Conservation (phyloP, 371 early-diverging fungal species). For the Haplosporangium sp. region DNA sequence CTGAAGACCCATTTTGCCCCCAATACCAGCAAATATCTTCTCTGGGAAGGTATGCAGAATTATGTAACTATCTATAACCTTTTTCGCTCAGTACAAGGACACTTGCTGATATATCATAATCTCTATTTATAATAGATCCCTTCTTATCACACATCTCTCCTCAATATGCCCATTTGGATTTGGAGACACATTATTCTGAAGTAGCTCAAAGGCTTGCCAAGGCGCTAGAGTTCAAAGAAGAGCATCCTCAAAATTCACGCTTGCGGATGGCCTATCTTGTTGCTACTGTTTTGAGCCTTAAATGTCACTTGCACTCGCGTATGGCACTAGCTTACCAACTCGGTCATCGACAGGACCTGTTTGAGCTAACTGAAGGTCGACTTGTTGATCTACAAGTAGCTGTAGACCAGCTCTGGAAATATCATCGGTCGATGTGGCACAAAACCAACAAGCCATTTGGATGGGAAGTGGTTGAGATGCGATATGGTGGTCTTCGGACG, state of each 20-base stretch:
- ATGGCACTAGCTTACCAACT: constrained; percentile 74
- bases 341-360: constrained; percentile 50
- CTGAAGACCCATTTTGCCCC: constrained; percentile 71
- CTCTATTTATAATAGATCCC: constrained; percentile 66
- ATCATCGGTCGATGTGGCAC: constrained; percentile 84
- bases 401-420: constrained; percentile 79
- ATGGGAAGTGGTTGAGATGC: constrained; percentile 84
- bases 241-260: constrained; percentile 76
- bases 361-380: constrained; percentile 57
- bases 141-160: constrained; percentile 80
- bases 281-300: constrained; percentile 75
- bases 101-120: background rate
- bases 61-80: background rate
- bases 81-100: background rate
- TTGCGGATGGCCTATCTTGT: constrained; percentile 77
- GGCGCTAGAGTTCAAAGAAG: constrained; percentile 59
- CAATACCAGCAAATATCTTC: constrained; percentile 86
- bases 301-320: constrained; percentile 74
- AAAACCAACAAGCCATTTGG: constrained; percentile 87
- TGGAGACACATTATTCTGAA: constrained; percentile 73
- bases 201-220: constrained; percentile 63
- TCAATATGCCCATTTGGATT: constrained; percentile 74
- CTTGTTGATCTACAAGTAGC: constrained; percentile 69
- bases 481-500: constrained; percentile 84
- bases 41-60: constrained; percentile 80